phyloP scores from a whole-genome alignment of 768 basidiomycete species.

The Termitomyces sp. region DNA sequence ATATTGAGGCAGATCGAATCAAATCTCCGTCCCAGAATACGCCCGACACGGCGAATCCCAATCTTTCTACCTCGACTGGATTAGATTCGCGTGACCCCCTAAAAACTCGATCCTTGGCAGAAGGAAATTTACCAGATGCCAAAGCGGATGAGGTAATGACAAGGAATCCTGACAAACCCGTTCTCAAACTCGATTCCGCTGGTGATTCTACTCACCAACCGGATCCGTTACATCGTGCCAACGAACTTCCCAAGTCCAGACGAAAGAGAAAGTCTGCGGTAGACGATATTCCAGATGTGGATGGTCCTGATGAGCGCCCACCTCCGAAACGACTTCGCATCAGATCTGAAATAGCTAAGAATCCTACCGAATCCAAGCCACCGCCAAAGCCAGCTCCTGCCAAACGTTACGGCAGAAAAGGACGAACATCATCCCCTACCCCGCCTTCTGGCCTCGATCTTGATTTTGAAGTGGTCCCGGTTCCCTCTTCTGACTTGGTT shows the following conservation, averaged over 20 bases:
- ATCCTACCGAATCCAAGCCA: not conserved
- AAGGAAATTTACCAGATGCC: not conserved
- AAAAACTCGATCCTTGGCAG: not conserved
- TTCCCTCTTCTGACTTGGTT: slow-evolving; percentile 5
- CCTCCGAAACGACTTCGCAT: slow-evolving; percentile 10
- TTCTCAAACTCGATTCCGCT: not conserved
- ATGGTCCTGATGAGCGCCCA: not conserved
- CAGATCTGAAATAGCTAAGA: not conserved
- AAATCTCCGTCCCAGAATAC: not conserved
- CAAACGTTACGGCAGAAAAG: slow-evolving; percentile 32
- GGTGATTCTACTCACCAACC: not conserved
- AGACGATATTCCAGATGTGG: not conserved
- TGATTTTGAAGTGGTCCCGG: slow-evolving; percentile 31
- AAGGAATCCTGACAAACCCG: not conserved
- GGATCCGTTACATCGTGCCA: not conserved
- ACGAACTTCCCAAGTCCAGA: not conserved
- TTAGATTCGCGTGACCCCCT: not conserved
- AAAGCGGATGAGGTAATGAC: not conserved
- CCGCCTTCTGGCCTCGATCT: slow-evolving; percentile 8
- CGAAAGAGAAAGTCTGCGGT: slow-evolving; percentile 10
- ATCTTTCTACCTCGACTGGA: not conserved
- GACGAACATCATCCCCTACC: slow-evolving; percentile 27
- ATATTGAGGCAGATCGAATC: slow-evolving; percentile 7
- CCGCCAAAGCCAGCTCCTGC: slow-evolving; percentile 9
- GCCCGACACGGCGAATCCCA: not conserved